Base-by-base conservation (phyloP, 495 filamentous ascomycete species). In the Aspergillus leporis region DNA sequence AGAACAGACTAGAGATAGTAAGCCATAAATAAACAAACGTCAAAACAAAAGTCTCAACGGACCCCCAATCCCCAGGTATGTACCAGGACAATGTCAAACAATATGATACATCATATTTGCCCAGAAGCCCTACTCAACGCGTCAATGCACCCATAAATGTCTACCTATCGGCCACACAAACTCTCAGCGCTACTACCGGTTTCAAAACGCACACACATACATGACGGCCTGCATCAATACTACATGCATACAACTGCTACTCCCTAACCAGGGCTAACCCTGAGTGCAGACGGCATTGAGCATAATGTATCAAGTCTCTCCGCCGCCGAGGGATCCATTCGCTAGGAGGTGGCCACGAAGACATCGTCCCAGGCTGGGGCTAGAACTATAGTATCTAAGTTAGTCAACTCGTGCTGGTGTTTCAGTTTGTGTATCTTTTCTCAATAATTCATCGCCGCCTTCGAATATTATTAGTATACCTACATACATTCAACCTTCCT, bases 141-240 rank as follows among this genome's bases (percentile, higher is more conserved):
- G 32, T 8, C 32, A 36, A 36, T 36, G 32, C 32, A 14, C 32
- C 40, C 40, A 43, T 14, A 43, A 18, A 43, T 43, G 5, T 19
- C 14, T 43, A n/a, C 18, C 43, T 47, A 5, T 47, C 43, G 16
- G 23, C 43, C 18, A 47, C 21, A 47, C 21, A 41, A 14, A n/a
- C 10, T n/a, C 14, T 14, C 8, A 47, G 19, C 43, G 43, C 43
- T 23, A 22, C 19, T 47, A 47, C 43, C 43, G 19, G 43, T 47
- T 47, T 47, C 43, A 41, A 36, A 45, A 47, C 43, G 43, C 21
- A 47, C 43, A 47, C 38, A 41, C 38, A 41, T 41, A 41, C 34
- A 38, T 38, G 14, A 41, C 38, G 38, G n/a, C 43, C 43, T 47
- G 43, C 43, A 47, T 47, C 38, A 47, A 22, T 22, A 47, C 43